phyloP scores from a whole-genome alignment of 768 basidiomycete genomes.

The Pleurotus sapidus region DNA sequence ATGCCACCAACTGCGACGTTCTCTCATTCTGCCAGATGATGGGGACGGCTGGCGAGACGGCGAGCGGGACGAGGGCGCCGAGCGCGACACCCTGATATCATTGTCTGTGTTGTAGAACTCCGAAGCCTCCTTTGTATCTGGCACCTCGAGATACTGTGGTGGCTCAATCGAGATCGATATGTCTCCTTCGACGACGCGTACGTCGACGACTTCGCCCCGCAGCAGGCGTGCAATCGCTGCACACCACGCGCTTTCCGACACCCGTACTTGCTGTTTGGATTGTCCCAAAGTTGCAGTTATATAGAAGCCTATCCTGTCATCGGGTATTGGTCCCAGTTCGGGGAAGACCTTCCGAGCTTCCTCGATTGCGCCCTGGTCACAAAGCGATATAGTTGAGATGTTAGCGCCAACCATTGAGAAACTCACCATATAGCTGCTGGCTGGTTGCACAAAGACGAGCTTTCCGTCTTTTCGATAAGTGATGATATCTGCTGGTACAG shows the following conservation, averaged over 20 bases:
- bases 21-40: constrained; percentile 10
- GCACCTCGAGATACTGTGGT: constrained; percentile 42
- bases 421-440: constrained; percentile 39
- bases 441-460: constrained; percentile 51
- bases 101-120: constrained; percentile 9
- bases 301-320: constrained; percentile 43
- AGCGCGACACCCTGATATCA: constrained; percentile 14
- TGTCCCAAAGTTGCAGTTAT: constrained; percentile 30
- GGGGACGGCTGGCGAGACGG: constrained; percentile 21
- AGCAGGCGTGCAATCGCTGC: constrained; percentile 35
- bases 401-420: background rate
- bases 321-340: constrained; percentile 31
- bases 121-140: constrained; percentile 14
- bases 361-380: constrained; percentile 44
- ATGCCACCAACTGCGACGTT: constrained; percentile 13
- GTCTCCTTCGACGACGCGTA: constrained; percentile 30
- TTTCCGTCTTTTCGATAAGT: constrained; percentile 42
- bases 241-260: constrained; percentile 51
- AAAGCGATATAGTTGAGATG: background rate
- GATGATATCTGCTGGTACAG: constrained; percentile 39
- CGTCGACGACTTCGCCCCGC: constrained; percentile 47
- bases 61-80: constrained; percentile 20
- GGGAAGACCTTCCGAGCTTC: constrained; percentile 49
- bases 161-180: constrained; percentile 21
- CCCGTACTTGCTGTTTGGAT: constrained; percentile 34